These are phyloP conservation scores for Brassica napus DNA, from an alignment of 345 rosid species.

Conservation along the genomic window Da-Ae NC_063440.1:26722001-26722500, in stretches of 20 bases:
- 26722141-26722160: not conserved
- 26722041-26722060: constrained; percentile 2
- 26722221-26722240: not conserved
- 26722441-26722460: no score
- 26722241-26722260: not conserved
- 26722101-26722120: constrained; percentile 3
- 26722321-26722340: no score
- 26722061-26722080: constrained; percentile 12
- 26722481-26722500: no score
- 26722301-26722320: no score
- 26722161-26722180: not conserved
- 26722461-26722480: no score
- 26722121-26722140: constrained; percentile 11
- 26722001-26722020: not conserved
- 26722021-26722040: not conserved
- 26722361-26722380: no score
- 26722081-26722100: constrained; percentile 18
- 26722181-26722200: not conserved
- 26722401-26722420: no score
- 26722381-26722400: no score
- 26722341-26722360: no score
- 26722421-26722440: no score
- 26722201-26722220: not conserved
- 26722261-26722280: no score
- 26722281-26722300: no score